Evolutionary conservation across 495 filamentous ascomycete genomes (phyloP), one percentile per base, ranked within the genome.

Genomic region (Podospora comata): DNA sequence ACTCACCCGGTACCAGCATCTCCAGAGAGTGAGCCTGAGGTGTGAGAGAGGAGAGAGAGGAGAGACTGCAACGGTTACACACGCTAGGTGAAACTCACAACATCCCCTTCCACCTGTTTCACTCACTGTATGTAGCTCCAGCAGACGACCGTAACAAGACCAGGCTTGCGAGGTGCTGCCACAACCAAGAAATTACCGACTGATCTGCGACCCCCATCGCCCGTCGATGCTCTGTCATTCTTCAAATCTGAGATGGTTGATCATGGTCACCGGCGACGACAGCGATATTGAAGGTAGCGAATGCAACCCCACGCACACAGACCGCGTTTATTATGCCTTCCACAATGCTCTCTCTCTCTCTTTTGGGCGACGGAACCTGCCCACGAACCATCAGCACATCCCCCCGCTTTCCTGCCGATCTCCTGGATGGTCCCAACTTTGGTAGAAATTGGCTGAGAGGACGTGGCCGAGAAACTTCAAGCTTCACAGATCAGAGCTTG

Each of bases 111-210:
- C 39, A 48, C n/a, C 55, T 58, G 55, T 58, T 57, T 64, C 27
- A 27, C 62, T 23, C 23, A 23, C 23, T 23, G 23, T 23, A 23
- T 65, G 19, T 20, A n/a, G 9, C 27, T 27, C 11, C 30, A 27
- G 30, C n/a, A 20, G 3, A 19, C 23, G 23, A 11, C 32, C 20
- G 56, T 23, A 54, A 13, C 0, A 5, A 57, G 54, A 5, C 16
- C 54, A n/a, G 20, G 16, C 54, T 57, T 57, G 54, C 20, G 54
- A 57, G 16, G 34, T 59, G 48, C 62, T 66, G 64, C 60, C 44
- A n/a, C 53, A 16, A 48, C 16, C 59, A 26, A 16, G 62, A 70
- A 67, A 67, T 65, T 15, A 65, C 65, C 68, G 65, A 67, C 27
- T 57, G 65, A 70, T 70, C 68, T 61, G 55, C 65, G 61, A 65